Conservation (phyloP, 2,329 filamentous ascomycete genomes). For the Phialocephala sp. region DNA sequence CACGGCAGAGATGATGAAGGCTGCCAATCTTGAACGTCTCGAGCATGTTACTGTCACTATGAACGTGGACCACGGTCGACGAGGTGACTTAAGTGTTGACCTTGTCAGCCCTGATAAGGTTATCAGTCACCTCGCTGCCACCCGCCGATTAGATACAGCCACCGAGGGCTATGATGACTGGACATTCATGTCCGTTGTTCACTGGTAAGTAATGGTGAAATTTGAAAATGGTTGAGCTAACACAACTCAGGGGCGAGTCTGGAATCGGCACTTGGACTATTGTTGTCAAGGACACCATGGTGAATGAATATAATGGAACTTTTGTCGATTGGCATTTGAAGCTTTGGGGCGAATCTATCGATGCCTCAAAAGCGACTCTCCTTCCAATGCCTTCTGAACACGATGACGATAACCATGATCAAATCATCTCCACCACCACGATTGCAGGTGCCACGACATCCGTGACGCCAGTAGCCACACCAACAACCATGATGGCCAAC, state of each 20-base stretch:
- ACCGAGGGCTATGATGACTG: slow-evolving; percentile 83
- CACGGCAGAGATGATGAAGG: slow-evolving; percentile 77
- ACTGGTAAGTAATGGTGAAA: slow-evolving; percentile 69
- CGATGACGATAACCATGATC: slow-evolving; percentile 83
- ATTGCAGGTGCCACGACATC: slow-evolving; percentile 53
- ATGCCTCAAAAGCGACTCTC: slow-evolving; percentile 72
- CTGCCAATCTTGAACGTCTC: slow-evolving; percentile 82
- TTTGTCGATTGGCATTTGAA: slow-evolving; percentile 94
- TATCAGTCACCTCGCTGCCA: slow-evolving; percentile 80
- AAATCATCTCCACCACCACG: slow-evolving; percentile 67
- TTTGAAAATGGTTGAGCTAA: slow-evolving; percentile 41
- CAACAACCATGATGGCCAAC: slow-evolving; percentile 46
- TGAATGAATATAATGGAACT: slow-evolving; percentile 77
- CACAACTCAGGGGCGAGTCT: slow-evolving; percentile 73
- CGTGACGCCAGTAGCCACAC: slow-evolving; percentile 54
- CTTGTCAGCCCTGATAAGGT: slow-evolving; percentile 83
- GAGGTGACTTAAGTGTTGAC: slow-evolving; percentile 92
- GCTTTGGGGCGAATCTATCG: slow-evolving; percentile 88
- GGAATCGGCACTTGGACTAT: slow-evolving; percentile 91
- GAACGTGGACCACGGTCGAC: slow-evolving; percentile 87
- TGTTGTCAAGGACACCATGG: slow-evolving; percentile 81
- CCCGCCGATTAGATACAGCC: slow-evolving; percentile 72
- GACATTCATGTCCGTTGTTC: slow-evolving; percentile 98
- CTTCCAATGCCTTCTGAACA: slow-evolving; percentile 83
- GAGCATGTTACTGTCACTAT: slow-evolving; percentile 98